A percentile compares a stretch with the other conserved stretches of the same genome.
These are phyloP conservation scores for Hypoxylon perforatum DNA, from an alignment of 495 filamentous ascomycete species.

Conservation along the genomic window DNA sequence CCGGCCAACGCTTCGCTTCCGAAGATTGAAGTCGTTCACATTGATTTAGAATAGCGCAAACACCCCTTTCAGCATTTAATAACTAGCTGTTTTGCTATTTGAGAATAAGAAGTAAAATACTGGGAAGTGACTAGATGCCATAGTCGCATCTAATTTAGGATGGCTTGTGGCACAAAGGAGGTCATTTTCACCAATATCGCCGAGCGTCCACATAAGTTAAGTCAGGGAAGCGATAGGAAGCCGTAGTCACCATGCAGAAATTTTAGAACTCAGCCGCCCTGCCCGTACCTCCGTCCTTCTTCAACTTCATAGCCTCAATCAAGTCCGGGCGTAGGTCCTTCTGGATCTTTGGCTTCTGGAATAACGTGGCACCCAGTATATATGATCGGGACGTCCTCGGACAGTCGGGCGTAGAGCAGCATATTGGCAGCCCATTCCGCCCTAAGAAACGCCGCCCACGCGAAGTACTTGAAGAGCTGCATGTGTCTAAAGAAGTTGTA, in stretches of 20 bases:
- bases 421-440: constrained; percentile 54
- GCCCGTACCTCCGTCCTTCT: constrained; percentile 26
- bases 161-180: no score
- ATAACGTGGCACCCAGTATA: constrained; percentile 54
- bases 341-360: constrained; percentile 53
- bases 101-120: no score
- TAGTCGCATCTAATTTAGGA: no score
- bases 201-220: no score
- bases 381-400: constrained; percentile 46
- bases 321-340: constrained; percentile 26
- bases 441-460: constrained; percentile 44
- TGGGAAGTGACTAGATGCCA: no score
- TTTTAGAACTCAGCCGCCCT: constrained; percentile 35
- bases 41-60: no score
- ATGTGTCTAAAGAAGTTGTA: constrained; percentile 47
- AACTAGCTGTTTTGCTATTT: no score
- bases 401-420: constrained; percentile 56
- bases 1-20: no score
- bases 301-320: constrained; percentile 21
- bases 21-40: no score
- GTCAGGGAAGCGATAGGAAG: background rate
- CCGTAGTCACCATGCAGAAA: constrained; percentile 14
- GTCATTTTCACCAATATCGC: no score
- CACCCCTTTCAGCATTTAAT: no score
- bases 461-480: constrained; percentile 26